Evolutionary conservation across 257 asterid species (phyloP).

Genomic region (Jasminum sambac): DNA sequence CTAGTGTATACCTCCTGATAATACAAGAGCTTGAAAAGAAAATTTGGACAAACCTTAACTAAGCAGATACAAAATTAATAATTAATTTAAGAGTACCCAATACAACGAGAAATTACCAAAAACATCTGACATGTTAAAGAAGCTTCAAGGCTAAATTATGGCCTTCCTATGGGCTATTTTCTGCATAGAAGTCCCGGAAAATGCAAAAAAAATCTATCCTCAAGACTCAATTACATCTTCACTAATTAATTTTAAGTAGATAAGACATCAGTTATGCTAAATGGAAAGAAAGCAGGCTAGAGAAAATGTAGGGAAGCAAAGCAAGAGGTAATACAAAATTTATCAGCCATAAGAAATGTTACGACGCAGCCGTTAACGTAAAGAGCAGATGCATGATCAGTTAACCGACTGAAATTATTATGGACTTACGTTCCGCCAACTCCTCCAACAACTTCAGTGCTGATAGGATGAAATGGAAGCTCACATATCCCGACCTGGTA

Average conservation of each 20-base stretch:
- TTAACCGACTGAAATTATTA: constrained; percentile 10
- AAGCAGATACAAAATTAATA: not conserved
- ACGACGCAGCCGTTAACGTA: constrained; percentile 7
- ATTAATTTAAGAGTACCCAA: not conserved
- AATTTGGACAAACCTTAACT: not conserved
- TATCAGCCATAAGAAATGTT: constrained; percentile 14
- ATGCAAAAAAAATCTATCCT: not conserved
- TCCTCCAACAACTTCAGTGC: constrained; percentile 91
- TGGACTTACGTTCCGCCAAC: constrained; percentile 97
- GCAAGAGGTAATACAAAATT: constrained; percentile 14
- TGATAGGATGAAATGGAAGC: constrained; percentile 98
- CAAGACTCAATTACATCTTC: not conserved
- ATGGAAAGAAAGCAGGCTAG: not conserved
- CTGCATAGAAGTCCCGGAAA: not conserved
- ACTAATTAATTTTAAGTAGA: not conserved
- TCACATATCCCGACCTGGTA: constrained; percentile 91
- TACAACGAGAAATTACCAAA: not conserved
- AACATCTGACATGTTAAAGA: not conserved
- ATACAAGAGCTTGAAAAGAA: not conserved
- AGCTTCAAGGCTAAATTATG: too few relatives aligned
- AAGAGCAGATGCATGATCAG: constrained; percentile 22
- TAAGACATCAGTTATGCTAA: not conserved
- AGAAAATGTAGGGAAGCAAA: constrained; percentile 10
- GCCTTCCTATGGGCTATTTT: not conserved
- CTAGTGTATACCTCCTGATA: not conserved